phyloP scores from a whole-genome alignment of 2,329 filamentous ascomycete genomes.

The Epichloe amarillans region DNA sequence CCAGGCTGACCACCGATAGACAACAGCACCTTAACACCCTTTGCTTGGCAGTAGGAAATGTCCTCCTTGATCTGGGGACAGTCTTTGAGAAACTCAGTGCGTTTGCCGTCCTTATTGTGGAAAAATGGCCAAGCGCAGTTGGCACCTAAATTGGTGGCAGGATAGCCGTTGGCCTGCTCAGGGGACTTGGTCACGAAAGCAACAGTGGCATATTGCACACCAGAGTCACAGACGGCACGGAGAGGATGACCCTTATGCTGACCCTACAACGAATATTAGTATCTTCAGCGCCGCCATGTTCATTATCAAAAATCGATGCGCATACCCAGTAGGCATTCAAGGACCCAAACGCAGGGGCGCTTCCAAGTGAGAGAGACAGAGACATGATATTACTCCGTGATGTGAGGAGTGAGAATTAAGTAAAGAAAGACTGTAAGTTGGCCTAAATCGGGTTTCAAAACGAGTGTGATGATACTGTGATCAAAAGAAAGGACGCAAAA shows the following conservation, averaged over 20 bases:
- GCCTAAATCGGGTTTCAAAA: constrained; percentile 18
- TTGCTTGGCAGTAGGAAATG: constrained; percentile 27
- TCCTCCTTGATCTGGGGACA: constrained; percentile 25
- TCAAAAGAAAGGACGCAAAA: constrained; percentile 29
- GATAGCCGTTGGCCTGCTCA: constrained; percentile 21
- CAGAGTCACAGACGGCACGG: constrained; percentile 21
- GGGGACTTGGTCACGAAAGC: constrained; percentile 26
- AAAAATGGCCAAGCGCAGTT: constrained; percentile 16
- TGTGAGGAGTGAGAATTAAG: no score
- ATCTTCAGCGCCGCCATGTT: background rate
- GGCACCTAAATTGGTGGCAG: constrained; percentile 26
- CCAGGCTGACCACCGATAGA: constrained; percentile 25
- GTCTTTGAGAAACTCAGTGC: constrained; percentile 20
- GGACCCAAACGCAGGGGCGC: constrained; percentile 3
- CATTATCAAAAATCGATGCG: background rate
- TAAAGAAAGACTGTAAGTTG: constrained; percentile 16
- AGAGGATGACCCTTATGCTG: constrained; percentile 21
- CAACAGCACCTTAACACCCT: constrained; percentile 29
- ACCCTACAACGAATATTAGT: constrained; percentile 15
- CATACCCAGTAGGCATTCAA: constrained; percentile 1
- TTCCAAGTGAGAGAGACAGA: constrained; percentile 7
- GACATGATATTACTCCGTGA: constrained; percentile 10
- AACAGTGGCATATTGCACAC: constrained; percentile 24
- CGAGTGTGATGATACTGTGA: constrained; percentile 18
- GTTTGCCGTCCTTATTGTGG: constrained; percentile 6